phyloP scores from a whole-genome alignment of 805 yeast genomes.

The Ogataea zsoltii region DNA sequence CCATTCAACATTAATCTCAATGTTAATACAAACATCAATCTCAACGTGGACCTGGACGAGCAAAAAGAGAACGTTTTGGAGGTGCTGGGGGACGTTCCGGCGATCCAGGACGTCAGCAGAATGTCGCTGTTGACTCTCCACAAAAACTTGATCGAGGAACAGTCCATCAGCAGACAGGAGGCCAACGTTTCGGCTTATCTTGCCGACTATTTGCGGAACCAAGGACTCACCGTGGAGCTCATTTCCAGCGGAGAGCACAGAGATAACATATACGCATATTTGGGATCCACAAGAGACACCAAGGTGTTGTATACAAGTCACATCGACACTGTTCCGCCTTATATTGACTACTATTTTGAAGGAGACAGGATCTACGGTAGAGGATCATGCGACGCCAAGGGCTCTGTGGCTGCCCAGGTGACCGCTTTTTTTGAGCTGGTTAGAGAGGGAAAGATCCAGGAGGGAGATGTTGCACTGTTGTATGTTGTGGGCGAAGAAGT shows the following conservation, averaged over 20 bases:
- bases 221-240: constrained; percentile 57
- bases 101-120: neutral
- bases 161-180: constrained; percentile 40
- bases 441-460: constrained; percentile 37
- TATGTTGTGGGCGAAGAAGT: constrained; percentile 73
- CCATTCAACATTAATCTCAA: constrained; percentile 12
- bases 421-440: constrained; percentile 52
- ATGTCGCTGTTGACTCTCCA: constrained; percentile 34
- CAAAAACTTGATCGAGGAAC: constrained; percentile 34
- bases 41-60: constrained; percentile 4
- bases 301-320: constrained; percentile 60
- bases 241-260: constrained; percentile 38
- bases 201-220: constrained; percentile 36
- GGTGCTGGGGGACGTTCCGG: neutral
- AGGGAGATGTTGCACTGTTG: constrained; percentile 59
- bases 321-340: constrained; percentile 75
- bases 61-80: neutral
- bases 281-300: constrained; percentile 45
- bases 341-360: constrained; percentile 47
- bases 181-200: constrained; percentile 41
- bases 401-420: constrained; percentile 63
- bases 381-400: constrained; percentile 74
- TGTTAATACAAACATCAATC: constrained; percentile 9
- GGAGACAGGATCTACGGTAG: constrained; percentile 60
- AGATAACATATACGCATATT: constrained; percentile 58